These are phyloP conservation scores for Yamadazyma sp. DNA, from an alignment of 805 yeast genomes.

Conservation along the genomic window DNA sequence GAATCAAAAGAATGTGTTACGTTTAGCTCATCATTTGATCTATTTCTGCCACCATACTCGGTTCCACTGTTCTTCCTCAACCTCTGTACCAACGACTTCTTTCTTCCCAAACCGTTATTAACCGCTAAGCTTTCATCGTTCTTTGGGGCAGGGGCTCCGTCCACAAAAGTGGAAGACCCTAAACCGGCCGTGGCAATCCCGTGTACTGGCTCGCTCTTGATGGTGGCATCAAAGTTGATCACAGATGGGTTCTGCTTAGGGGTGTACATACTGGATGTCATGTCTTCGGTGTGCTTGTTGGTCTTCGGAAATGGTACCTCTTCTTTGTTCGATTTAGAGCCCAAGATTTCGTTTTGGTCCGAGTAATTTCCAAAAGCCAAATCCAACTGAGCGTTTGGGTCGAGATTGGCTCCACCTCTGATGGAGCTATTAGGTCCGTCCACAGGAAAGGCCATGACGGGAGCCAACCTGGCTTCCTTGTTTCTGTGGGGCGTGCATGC, in stretches of 20 bases:
- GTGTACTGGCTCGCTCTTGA: conserved; percentile 71
- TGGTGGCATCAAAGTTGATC: conserved; percentile 68
- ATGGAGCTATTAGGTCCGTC: conserved; percentile 93
- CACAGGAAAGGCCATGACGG: conserved; percentile 91
- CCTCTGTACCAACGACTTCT: conserved; percentile 79
- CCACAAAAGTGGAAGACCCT: conserved; percentile 88
- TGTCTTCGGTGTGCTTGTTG: conserved; percentile 20
- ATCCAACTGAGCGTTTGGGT: conserved; percentile 56
- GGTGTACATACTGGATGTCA: conserved; percentile 25
- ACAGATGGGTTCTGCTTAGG: conserved; percentile 54
- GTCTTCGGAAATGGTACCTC: conserved; percentile 20
- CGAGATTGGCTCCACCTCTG: conserved; percentile 58
- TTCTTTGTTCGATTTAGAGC: conserved; percentile 20
- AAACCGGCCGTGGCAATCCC: conserved; percentile 86
- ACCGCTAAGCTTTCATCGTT: conserved; percentile 28
- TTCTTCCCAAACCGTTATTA: conserved; percentile 61
- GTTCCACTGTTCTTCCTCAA: conserved; percentile 44
- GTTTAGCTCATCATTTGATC: conserved; percentile 21
- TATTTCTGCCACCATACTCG: conserved; percentile 32
- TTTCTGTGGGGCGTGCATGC: conserved; percentile 98
- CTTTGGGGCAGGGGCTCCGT: conserved; percentile 91
- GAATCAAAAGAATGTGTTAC: conserved; percentile 16
- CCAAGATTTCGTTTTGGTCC: conserved; percentile 45
- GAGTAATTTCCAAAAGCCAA: conserved; percentile 72
- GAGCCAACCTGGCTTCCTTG: conserved; percentile 71